These are phyloP conservation scores for Berkeleyomyces rouxiae DNA, from an alignment of 2,329 filamentous ascomycete species.

Conservation along the genomic window DNA sequence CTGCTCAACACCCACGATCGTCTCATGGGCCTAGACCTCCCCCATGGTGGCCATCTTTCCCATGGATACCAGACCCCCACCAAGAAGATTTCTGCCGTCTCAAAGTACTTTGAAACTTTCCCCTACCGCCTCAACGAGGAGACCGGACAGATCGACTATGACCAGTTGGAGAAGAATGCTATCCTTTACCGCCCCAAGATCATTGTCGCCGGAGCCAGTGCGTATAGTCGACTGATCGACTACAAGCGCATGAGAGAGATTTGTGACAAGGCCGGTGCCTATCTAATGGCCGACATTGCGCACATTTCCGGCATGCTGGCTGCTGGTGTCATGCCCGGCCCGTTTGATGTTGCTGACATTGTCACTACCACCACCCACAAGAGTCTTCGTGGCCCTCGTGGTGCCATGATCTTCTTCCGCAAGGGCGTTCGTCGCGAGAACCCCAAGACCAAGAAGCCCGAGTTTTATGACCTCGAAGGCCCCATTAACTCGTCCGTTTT, in stretches of 20 bases:
- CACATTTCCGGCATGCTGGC: constrained; percentile 92
- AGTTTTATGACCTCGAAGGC: constrained; percentile 75
- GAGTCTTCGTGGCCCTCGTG: constrained; percentile 82
- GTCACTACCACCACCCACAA: constrained; percentile 98
- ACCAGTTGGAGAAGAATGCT: constrained; percentile 73
- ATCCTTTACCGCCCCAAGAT: constrained; percentile 87
- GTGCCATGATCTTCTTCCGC: constrained; percentile 97
- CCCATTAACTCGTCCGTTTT: constrained; percentile 96
- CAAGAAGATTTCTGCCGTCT: constrained; percentile 93
- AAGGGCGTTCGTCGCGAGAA: constrained; percentile 75
- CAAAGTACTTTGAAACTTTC: constrained; percentile 96
- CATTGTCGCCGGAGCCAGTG: constrained; percentile 84
- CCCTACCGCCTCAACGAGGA: constrained; percentile 83
- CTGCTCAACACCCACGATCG: constrained; percentile 84
- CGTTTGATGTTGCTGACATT: constrained; percentile 79
- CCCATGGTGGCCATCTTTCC: constrained; percentile 87
- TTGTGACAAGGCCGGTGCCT: constrained; percentile 78
- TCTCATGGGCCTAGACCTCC: constrained; percentile 91
- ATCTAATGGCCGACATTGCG: constrained; percentile 90
- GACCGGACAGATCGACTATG: constrained; percentile 91
- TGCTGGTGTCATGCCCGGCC: constrained; percentile 76
- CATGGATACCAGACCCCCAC: constrained; percentile 94
- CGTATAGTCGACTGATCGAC: constrained; percentile 91
- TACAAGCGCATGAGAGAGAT: constrained; percentile 86
- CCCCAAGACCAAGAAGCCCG: constrained; percentile 70